phyloP scores from a whole-genome alignment of 2,329 filamentous ascomycete genomes.

The Fusarium domesticum region DNA sequence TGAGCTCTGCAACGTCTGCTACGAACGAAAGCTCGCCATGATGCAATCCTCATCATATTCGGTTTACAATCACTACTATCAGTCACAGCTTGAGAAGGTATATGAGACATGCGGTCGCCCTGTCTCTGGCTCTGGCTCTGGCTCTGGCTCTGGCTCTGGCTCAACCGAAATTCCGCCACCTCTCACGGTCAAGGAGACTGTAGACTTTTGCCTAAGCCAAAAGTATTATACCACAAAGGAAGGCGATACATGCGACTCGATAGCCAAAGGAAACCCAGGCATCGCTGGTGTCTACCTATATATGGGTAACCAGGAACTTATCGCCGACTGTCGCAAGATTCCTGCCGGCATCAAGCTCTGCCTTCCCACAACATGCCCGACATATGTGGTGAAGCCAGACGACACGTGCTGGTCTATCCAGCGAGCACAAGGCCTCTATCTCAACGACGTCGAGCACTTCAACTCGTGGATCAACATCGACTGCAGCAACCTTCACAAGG shows the following conservation, averaged over 20 bases:
- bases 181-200: neutral
- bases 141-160: constrained; percentile 1
- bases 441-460: neutral
- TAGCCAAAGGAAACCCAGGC: constrained; percentile 10
- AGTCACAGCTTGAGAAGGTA: constrained; percentile 6
- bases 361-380: constrained; percentile 1
- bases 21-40: constrained; percentile 15
- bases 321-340: constrained; percentile 11
- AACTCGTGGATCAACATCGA: neutral
- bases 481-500: constrained; percentile 1
- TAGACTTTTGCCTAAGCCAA: constrained; percentile 3
- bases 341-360: constrained; percentile 11
- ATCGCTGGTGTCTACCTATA: constrained; percentile 17
- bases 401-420: constrained; percentile 1
- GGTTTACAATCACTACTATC: constrained; percentile 16
- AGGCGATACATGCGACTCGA: constrained; percentile 20
- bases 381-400: neutral
- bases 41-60: constrained; percentile 27
- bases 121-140: too few species aligned
- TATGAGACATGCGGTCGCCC: constrained; percentile 12
- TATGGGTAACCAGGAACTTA: constrained; percentile 13
- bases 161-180: constrained; percentile 1
- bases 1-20: constrained; percentile 27
- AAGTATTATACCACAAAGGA: constrained; percentile 5
- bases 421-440: neutral